Conservation (phyloP, 2,329 filamentous ascomycete species). For the Westerdykella aurantiaca region DNA sequence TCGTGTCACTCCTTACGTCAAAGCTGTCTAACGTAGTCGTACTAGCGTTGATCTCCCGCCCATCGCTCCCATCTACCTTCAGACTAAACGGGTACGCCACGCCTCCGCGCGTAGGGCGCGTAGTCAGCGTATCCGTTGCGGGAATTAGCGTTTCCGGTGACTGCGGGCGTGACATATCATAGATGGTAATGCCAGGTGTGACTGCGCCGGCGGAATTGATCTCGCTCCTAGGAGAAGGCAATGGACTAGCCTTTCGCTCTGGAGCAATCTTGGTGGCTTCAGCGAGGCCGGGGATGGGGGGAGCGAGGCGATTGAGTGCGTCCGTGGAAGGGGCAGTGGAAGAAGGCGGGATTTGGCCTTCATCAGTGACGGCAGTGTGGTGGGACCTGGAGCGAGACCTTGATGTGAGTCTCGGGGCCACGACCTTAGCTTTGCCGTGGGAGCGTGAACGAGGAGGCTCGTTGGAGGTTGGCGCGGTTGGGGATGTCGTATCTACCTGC, state of each 20-base stretch:
- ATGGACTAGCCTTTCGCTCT: constrained; percentile 20
- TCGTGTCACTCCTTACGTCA: constrained; percentile 5
- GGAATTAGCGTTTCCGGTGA: constrained; percentile 38
- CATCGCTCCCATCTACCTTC: constrained; percentile 41
- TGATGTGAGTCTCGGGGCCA: constrained; percentile 3
- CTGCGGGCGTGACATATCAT: constrained; percentile 12
- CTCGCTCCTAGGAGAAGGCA: constrained; percentile 14
- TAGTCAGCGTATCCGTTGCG: constrained; percentile 49
- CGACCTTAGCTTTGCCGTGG: constrained; percentile 1
- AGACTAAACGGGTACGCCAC: constrained; percentile 70
- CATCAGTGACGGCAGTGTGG: constrained; percentile 28
- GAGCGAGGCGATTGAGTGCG: constrained; percentile 9
- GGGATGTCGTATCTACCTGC: constrained; percentile 29
- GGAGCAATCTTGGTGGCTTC: constrained; percentile 26
- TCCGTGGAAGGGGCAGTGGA: constrained; percentile 14
- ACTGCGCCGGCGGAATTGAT: neutral
- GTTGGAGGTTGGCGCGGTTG: constrained; percentile 11
- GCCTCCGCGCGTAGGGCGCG: constrained; percentile 61
- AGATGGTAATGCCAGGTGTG: constrained; percentile 13
- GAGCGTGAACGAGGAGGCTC: constrained; percentile 4
- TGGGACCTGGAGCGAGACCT: constrained; percentile 27
- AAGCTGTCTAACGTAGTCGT: constrained; percentile 58
- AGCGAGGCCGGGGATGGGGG: constrained; percentile 17
- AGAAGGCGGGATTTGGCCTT: constrained; percentile 23
- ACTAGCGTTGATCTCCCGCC: constrained; percentile 56